These are phyloP conservation scores for Dactylella cylindrospora DNA, from an alignment of 2,329 filamentous ascomycete genomes.

Conservation along the genomic window DNA sequence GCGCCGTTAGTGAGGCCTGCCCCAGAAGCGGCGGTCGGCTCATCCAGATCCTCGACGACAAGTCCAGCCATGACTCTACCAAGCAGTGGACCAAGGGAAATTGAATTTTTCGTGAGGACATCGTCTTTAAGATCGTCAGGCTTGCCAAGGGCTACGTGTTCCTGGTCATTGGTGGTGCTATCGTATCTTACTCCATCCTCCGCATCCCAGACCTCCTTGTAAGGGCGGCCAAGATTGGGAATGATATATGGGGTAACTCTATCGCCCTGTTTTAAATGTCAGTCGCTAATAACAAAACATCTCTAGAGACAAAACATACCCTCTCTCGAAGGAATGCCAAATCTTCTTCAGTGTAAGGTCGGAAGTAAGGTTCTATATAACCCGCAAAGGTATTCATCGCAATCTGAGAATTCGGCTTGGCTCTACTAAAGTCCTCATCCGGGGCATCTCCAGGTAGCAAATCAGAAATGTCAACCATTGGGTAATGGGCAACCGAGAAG, in stretches of 20 bases:
- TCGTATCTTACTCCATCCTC: conserved; percentile 77
- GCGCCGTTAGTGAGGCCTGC: conserved; percentile 51
- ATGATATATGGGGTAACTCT: conserved; percentile 80
- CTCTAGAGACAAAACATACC: conserved; percentile 51
- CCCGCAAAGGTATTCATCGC: conserved; percentile 90
- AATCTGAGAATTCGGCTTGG: conserved; percentile 91
- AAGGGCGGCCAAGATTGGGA: conserved; percentile 81
- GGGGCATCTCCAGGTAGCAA: conserved; percentile 85
- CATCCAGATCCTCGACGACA: conserved; percentile 67
- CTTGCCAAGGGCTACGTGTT: conserved; percentile 58
- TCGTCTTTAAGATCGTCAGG: conserved; percentile 87
- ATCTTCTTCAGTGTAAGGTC: conserved; percentile 87
- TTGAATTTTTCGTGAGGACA: conserved; percentile 80
- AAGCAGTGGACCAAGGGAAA: conserved; percentile 85
- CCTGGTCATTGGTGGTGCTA: conserved; percentile 30
- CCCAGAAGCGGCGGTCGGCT: conserved; percentile 14
- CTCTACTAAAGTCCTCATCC: conserved; percentile 91
- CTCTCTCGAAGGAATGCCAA: conserved; percentile 87
- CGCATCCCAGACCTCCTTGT: conserved; percentile 88
- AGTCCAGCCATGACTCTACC: conserved; percentile 77
- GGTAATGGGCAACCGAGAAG: conserved; percentile 82
- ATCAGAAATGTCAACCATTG: conserved; percentile 75
- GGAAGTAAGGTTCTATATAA: conserved; percentile 88
- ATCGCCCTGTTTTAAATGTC: conserved; percentile 62
- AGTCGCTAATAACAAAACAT: conserved; percentile 1